Evolutionary conservation across 305 asterid genomes (phyloP).

Genomic region (Plantago lanceolata): DNA sequence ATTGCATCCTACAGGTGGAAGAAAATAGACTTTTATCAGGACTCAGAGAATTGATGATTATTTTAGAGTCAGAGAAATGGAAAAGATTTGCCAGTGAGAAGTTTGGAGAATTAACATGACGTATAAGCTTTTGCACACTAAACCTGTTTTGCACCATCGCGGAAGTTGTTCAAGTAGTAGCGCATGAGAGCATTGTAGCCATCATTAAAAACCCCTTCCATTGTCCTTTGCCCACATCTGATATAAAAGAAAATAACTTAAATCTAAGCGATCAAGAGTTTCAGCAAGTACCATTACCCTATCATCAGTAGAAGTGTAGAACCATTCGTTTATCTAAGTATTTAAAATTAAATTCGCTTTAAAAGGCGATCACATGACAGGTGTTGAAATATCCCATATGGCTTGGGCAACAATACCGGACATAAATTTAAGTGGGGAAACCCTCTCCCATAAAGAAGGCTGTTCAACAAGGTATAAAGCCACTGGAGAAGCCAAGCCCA

Average conservation of each 20-base stretch:
- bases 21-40: conserved; percentile 22
- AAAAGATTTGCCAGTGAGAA: not conserved
- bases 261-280: conserved; percentile 3
- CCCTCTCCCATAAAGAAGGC: too few species aligned
- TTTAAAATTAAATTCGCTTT: conserved; percentile 1
- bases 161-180: conserved; percentile 90
- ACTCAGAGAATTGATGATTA: conserved; percentile 6
- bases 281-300: too few species aligned
- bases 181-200: conserved; percentile 90
- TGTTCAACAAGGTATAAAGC: too few species aligned
- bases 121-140: not conserved
- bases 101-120: not conserved
- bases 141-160: conserved; percentile 99
- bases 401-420: too few species aligned
- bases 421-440: too few species aligned
- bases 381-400: too few species aligned
- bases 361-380: not conserved
- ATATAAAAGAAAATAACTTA: conserved; percentile 7
- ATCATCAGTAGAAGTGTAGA: too few species aligned
- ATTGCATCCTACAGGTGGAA: conserved; percentile 60
- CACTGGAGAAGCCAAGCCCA: too few species aligned
- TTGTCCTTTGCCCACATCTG: conserved; percentile 84
- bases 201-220: conserved; percentile 76
- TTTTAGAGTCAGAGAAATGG: not conserved
- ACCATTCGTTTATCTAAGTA: too few species aligned